Percentiles rank a stretch among this genome's conserved stretches.
phyloP scores from a whole-genome alignment of 2,329 filamentous ascomycete genomes.

The Eurotiales sp. region DNA sequence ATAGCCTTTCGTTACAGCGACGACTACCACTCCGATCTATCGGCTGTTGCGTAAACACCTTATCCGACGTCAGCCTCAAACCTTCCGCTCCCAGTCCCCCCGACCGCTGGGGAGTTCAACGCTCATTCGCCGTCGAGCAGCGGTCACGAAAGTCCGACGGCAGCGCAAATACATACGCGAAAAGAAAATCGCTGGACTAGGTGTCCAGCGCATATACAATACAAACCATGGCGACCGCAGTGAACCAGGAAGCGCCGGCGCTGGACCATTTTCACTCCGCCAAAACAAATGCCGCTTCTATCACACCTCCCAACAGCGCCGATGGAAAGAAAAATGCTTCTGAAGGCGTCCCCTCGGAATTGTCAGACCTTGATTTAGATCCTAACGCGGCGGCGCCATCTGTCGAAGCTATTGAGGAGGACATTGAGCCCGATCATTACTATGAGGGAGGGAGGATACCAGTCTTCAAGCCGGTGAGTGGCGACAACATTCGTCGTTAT shows the following conservation, averaged over 20 bases:
- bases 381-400: constrained; percentile 21
- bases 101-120: constrained; percentile 39
- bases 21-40: constrained; percentile 5
- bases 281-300: constrained; percentile 31
- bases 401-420: constrained; percentile 54
- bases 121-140: constrained; percentile 38
- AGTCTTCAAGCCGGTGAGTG: constrained; percentile 79
- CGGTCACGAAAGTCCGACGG: constrained; percentile 39
- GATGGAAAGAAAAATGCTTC: constrained; percentile 43
- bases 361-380: constrained; percentile 42
- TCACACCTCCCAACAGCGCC: constrained; percentile 42
- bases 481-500: background rate
- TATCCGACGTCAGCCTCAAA: constrained; percentile 12
- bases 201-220: constrained; percentile 16
- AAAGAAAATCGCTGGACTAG: background rate
- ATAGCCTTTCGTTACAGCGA: background rate
- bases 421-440: constrained; percentile 80
- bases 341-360: constrained; percentile 37
- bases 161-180: constrained; percentile 23
- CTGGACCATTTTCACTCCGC: constrained; percentile 24
- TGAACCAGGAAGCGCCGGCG: constrained; percentile 27
- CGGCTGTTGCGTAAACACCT: constrained; percentile 11
- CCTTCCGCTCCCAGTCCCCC: constrained; percentile 23
- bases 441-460: constrained; percentile 79
- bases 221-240: constrained; percentile 31